Evolutionary conservation across 352 stramenopile species (phyloP), one percentile per base, ranked within the genome.

Genomic region (Phytophthora vignae): DNA sequence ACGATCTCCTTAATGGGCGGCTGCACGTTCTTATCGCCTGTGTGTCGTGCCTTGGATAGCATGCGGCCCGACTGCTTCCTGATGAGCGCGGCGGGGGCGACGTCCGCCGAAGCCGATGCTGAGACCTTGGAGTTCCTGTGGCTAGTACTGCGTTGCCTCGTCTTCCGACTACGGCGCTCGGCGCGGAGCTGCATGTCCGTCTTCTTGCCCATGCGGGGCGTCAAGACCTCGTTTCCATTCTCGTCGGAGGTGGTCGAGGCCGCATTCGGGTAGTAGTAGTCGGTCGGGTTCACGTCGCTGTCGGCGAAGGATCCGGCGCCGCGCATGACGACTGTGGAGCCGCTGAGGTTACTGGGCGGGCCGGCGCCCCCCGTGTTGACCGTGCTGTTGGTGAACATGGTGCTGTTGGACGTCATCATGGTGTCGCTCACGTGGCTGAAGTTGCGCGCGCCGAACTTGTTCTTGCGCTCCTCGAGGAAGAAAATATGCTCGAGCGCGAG

Each of bases 381-480:
- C 0, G 59, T 76, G 53, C 36, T 76, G 71, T 52, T 82, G 64
- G 57, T 56, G 64, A 60, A 76, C 67, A 60, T 75, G 53, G 80
- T 84, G 55, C 64, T 81, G 50, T 69, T 77, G 44, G 64, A 67
- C n/a, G 79, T 80, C 61, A 92, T 76, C 67, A 89, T 79, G 15
- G 84, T 88, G 74, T 94, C 84, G 72, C 83, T 92, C 55, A 94
- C 80, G 69, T 94, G 86, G 69, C 78, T 90, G 63, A 94, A 94
- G 74, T 94, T 94, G 65, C 86, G 84, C 38, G 74, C 83, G 70
- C 84, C 82, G 42, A 81, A 86, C 72, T 90, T 91, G 74, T 94
- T 92, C 81, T 94, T 94, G 63, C 86, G 83, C 70, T 91, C 86
- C 66, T 94, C 86, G 33, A 92, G 80, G 76, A 88, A 92, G 71